A percentile compares a stretch with the other conserved stretches of the same genome.
These are phyloP conservation scores for Epicoccum nigrum DNA, from an alignment of 2,329 filamentous ascomycete genomes.

Conservation along the genomic window DNA sequence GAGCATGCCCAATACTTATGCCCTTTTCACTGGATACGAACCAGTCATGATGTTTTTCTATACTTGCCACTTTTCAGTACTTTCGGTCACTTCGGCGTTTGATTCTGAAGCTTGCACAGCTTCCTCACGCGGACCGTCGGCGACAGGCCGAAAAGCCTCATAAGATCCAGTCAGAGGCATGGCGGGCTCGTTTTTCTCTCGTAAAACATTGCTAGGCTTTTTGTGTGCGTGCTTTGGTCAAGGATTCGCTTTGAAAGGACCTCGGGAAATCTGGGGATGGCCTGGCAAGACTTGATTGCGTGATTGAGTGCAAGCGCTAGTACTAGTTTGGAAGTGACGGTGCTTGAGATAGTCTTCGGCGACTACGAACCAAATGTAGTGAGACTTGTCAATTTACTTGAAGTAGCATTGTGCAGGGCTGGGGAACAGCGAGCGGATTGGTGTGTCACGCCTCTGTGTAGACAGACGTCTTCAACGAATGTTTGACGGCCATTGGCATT, in stretches of 20 bases:
- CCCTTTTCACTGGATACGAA: background rate
- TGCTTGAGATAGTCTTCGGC: background rate
- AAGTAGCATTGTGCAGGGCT: too few species aligned
- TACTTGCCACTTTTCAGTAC: slow-evolving; percentile 7
- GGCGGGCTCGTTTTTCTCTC: background rate
- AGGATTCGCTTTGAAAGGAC: background rate
- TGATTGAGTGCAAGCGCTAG: background rate
- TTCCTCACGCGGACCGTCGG: slow-evolving; percentile 11
- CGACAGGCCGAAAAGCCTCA: slow-evolving; percentile 14
- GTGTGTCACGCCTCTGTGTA: too few species aligned
- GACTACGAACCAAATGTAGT: background rate
- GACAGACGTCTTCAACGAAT: too few species aligned
- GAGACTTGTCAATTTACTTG: too few species aligned
- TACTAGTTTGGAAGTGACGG: background rate
- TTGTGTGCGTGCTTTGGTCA: background rate
- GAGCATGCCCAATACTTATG: background rate
- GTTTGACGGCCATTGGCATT: too few species aligned
- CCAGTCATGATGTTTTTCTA: slow-evolving; percentile 9
- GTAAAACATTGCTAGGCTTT: slow-evolving; percentile 5
- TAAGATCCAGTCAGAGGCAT: slow-evolving; percentile 1
- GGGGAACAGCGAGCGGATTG: too few species aligned
- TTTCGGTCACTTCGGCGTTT: slow-evolving; percentile 12
- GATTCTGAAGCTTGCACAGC: slow-evolving; percentile 4
- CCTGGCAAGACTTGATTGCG: slow-evolving; percentile 9
- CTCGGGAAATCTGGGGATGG: slow-evolving; percentile 7